phyloP scores from a whole-genome alignment of 2,329 filamentous ascomycete species.

The Nakataea oryzae region DNA sequence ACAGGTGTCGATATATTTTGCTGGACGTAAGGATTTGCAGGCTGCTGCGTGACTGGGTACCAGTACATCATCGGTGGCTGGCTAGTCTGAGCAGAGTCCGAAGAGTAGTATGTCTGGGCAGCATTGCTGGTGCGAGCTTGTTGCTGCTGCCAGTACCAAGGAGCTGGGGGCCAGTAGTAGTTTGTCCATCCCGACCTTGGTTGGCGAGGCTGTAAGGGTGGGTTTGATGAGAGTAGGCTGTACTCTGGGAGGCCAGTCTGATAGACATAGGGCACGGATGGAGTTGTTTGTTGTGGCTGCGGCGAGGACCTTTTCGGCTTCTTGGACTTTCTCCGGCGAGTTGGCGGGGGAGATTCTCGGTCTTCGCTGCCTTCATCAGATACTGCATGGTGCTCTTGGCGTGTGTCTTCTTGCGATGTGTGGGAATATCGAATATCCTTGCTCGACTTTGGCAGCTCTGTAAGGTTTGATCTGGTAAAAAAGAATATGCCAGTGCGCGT shows the following conservation, averaged over 20 bases:
- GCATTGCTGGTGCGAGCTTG: background rate
- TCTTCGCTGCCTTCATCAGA: background rate
- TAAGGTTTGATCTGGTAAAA: background rate
- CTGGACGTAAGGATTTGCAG: background rate
- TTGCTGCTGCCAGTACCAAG: background rate
- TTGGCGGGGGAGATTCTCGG: background rate
- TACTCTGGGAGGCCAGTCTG: background rate
- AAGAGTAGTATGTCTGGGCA: background rate
- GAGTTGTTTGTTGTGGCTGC: background rate
- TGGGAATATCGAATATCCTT: background rate
- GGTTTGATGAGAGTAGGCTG: background rate
- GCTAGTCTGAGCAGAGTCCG: background rate
- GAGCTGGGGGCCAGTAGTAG: background rate
- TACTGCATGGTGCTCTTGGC: background rate
- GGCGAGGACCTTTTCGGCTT: background rate
- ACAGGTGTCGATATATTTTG: background rate
- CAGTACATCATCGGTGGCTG: background rate
- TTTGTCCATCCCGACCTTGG: background rate
- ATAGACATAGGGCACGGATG: background rate
- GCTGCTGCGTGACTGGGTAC: background rate
- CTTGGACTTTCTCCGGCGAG: background rate
- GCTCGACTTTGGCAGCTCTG: background rate
- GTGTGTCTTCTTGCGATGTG: background rate
- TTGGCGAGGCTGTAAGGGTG: background rate
- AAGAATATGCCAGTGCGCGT: background rate